Evolutionary conservation across 257 asterid genomes (phyloP).

Genomic region (Solanum peruvianum): DNA sequence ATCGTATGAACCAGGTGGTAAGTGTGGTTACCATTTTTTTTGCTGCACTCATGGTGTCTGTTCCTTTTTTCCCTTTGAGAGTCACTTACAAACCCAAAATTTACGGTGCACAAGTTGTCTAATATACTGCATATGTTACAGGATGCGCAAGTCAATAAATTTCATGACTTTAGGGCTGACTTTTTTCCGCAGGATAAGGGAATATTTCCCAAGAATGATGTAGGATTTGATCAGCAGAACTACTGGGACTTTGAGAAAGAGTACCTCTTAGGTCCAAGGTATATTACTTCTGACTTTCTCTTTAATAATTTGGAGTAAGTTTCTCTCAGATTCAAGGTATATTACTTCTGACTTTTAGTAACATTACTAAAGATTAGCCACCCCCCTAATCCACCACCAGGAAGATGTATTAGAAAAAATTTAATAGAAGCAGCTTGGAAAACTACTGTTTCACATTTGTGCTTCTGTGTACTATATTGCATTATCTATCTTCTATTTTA

Average conservation of each 20-base stretch:
- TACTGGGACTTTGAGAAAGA: slow-evolving; percentile 16
- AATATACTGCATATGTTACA: slow-evolving; percentile 7
- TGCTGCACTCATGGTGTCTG: not conserved
- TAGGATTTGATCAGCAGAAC: slow-evolving; percentile 20
- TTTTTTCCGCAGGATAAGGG: slow-evolving; percentile 25
- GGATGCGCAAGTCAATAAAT: slow-evolving; percentile 21
- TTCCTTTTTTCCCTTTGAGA: not conserved
- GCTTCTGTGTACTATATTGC: slow-evolving; percentile 8
- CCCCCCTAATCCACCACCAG: not conserved
- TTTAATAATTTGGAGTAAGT: not conserved
- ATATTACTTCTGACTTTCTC: not conserved
- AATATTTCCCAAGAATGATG: slow-evolving; percentile 16
- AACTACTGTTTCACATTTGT: not conserved
- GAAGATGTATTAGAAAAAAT: not conserved
- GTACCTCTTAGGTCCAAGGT: slow-evolving; percentile 35
- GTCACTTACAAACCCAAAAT: not conserved
- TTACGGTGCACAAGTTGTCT: not conserved
- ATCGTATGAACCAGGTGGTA: slow-evolving; percentile 26
- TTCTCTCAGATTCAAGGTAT: slow-evolving; percentile 29
- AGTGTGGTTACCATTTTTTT: slow-evolving; percentile 8
- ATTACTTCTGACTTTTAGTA: not conserved
- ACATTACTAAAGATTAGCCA: not conserved
- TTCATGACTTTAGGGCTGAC: slow-evolving; percentile 32
- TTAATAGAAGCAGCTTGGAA: not conserved
- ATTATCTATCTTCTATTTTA: not conserved